phyloP scores from a whole-genome alignment of 1,284 basidiomycete species.

The Hymenochaete sp. region DNA sequence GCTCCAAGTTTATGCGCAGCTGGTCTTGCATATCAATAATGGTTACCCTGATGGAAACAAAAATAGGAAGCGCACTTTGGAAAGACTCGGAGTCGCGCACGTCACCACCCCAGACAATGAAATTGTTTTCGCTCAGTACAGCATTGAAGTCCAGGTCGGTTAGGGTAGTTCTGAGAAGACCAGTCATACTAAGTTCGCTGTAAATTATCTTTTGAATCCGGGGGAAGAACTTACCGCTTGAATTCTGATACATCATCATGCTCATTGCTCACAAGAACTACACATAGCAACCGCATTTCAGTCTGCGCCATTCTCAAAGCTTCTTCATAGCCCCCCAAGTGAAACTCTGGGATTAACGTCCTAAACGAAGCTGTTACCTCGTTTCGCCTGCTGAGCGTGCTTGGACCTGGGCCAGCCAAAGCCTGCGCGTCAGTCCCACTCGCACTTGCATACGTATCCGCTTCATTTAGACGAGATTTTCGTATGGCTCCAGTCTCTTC shows the following conservation, averaged over 20 bases:
- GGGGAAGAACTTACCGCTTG: conserved; percentile 50
- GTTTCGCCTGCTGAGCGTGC: conserved; percentile 20
- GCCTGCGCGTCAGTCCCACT: conserved; percentile 29
- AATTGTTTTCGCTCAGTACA: conserved; percentile 56
- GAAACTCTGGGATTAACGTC: conserved; percentile 71
- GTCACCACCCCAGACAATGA: conserved; percentile 82
- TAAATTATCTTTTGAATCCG: not conserved
- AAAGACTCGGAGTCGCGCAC: conserved; percentile 76
- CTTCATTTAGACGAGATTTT: conserved; percentile 32
- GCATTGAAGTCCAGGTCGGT: conserved; percentile 65
- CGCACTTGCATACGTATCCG: conserved; percentile 23
- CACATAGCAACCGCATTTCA: conserved; percentile 68
- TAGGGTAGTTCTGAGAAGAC: conserved; percentile 52
- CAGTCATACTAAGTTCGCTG: not conserved
- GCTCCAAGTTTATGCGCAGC: conserved; percentile 80
- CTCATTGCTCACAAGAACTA: conserved; percentile 82
- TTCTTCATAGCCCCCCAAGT: conserved; percentile 74
- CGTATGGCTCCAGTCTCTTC: conserved; percentile 71
- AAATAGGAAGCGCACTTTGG: conserved; percentile 47
- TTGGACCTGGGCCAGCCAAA: conserved; percentile 20
- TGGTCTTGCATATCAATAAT: conserved; percentile 25
- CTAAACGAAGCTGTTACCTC: conserved; percentile 22
- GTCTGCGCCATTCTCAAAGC: conserved; percentile 63
- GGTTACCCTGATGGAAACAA: not conserved
- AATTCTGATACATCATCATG: conserved; percentile 86